These are phyloP conservation scores for Byssothecium circinans DNA, from an alignment of 2,329 filamentous ascomycete species.

Conservation along the genomic window DNA sequence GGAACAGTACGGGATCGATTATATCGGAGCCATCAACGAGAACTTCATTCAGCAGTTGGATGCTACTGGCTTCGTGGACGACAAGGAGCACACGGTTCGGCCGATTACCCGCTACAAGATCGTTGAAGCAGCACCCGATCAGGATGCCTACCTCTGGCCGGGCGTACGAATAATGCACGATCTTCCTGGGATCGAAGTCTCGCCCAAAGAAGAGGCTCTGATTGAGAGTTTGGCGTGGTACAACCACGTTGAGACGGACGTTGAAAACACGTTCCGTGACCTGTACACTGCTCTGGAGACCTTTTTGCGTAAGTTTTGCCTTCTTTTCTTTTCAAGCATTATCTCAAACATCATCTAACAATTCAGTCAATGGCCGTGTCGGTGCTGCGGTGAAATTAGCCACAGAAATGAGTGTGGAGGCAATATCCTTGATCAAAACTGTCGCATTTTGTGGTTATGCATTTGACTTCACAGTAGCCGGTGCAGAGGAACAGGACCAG, in stretches of 20 bases:
- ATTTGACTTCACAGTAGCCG: conserved; percentile 35
- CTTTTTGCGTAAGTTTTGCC: conserved; percentile 70
- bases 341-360: neutral
- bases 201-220: conserved; percentile 68
- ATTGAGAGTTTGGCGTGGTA: conserved; percentile 87
- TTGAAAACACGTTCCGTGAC: conserved; percentile 64
- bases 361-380: conserved; percentile 51
- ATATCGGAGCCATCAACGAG: conserved; percentile 70
- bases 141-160: conserved; percentile 49
- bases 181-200: conserved; percentile 62
- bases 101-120: conserved; percentile 46
- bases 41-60: conserved; percentile 56
- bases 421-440: conserved; percentile 47
- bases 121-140: conserved; percentile 52
- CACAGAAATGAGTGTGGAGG: conserved; percentile 53
- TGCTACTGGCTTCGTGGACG: conserved; percentile 31
- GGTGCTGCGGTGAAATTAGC: conserved; percentile 59
- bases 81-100: conserved; percentile 23
- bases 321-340: neutral
- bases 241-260: conserved; percentile 66
- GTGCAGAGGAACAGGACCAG: conserved; percentile 33
- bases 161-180: conserved; percentile 69
- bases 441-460: conserved; percentile 45
- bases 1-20: conserved; percentile 71
- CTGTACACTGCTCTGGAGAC: conserved; percentile 77